These are phyloP conservation scores for Eucalyptus sp. DNA, from an alignment of 345 rosid species.

Conservation along the genomic window DNA sequence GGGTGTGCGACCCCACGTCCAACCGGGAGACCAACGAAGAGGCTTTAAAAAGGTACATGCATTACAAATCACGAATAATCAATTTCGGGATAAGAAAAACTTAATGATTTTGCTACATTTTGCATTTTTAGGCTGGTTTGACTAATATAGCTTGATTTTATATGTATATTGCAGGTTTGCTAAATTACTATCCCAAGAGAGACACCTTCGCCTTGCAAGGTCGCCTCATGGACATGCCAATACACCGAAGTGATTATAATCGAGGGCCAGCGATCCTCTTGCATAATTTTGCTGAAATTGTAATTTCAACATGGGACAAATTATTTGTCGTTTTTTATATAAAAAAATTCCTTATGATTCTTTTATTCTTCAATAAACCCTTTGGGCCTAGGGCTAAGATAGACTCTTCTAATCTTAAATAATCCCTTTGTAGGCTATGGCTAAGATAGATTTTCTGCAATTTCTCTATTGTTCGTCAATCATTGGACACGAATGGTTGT, in stretches of 20 bases:
- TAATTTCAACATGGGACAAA: neutral
- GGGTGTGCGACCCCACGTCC: constrained; percentile 17
- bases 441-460: neutral
- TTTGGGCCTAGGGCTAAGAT: neutral
- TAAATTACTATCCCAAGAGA: constrained; percentile 43
- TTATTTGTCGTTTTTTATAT: neutral
- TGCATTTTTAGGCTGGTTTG: neutral
- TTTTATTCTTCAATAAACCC: neutral
- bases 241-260: neutral
- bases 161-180: constrained; percentile 28
- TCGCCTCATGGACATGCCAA: constrained; percentile 11
- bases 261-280: neutral
- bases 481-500: neutral
- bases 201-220: constrained; percentile 23
- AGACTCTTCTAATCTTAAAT: neutral
- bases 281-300: neutral
- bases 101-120: neutral
- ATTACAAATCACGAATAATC: neutral
- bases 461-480: neutral
- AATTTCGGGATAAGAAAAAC: neutral
- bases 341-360: neutral
- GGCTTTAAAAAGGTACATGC: constrained; percentile 15
- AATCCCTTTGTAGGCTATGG: neutral
- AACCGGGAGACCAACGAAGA: constrained; percentile 27
- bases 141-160: neutral